phyloP scores from a whole-genome alignment of 176 grass and related monocot species.

The Triticum turgidum region DNA sequence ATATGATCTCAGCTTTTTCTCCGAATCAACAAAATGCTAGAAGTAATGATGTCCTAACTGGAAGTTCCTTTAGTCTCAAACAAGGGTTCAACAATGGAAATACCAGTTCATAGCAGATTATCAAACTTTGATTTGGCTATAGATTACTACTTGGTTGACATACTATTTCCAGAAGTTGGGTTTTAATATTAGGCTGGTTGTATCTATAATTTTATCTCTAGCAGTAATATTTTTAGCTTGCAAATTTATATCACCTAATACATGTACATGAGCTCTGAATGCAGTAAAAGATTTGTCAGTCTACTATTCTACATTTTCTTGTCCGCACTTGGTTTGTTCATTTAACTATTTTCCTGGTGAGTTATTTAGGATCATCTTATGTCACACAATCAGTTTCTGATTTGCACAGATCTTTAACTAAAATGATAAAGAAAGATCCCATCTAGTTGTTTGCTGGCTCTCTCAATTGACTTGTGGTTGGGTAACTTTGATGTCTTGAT shows the following conservation, averaged over 20 bases:
- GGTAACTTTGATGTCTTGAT: not conserved
- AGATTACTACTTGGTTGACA: not conserved
- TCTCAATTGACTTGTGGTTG: not conserved
- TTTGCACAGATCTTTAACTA: not conserved
- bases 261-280: not conserved
- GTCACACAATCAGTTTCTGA: not conserved
- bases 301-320: too few relatives aligned
- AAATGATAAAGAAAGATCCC: not conserved
- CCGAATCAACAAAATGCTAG: not conserved
- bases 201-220: slow-evolving; percentile 2
- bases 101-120: too few relatives aligned
- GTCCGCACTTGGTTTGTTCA: too few relatives aligned
- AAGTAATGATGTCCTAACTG: not conserved
- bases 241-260: too few relatives aligned
- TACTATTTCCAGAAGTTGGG: not conserved
- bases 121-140: too few relatives aligned
- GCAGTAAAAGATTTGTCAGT: not conserved
- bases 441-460: not conserved
- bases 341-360: not conserved
- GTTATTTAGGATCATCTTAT: not conserved
- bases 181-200: not conserved
- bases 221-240: not conserved
- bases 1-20: not conserved
- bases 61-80: not conserved
- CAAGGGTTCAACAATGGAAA: not conserved